Percentiles rank a stretch among this genome's conserved stretches.
These are phyloP conservation scores for Nothomitra cinnamomea DNA, from an alignment of 2,329 filamentous ascomycete species.

Conservation along the genomic window DNA sequence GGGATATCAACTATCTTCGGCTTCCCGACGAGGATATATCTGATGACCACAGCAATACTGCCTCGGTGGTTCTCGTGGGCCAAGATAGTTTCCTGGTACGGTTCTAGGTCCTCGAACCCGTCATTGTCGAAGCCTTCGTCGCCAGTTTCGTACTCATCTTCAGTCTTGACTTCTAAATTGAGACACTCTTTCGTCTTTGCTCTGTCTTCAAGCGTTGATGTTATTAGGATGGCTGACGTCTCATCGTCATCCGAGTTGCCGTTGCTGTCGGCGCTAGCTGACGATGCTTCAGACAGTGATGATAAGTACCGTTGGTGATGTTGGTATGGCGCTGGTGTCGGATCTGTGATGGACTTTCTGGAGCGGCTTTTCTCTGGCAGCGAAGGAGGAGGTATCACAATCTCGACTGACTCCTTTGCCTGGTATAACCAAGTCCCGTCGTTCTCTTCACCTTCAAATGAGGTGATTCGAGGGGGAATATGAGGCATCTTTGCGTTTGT, in stretches of 20 bases:
- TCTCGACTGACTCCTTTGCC: neutral
- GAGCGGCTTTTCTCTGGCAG: neutral
- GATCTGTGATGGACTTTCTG: neutral
- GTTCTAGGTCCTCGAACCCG: neutral
- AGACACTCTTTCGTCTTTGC: neutral
- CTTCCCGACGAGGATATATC: conserved; percentile 2
- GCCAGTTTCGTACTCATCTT: neutral
- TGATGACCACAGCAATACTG: conserved; percentile 1
- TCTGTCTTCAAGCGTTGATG: neutral
- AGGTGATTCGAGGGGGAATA: neutral
- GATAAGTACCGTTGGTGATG: neutral
- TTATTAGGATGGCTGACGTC: neutral
- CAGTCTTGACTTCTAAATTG: neutral
- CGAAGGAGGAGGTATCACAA: neutral
- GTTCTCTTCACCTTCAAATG: neutral
- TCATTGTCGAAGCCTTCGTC: neutral
- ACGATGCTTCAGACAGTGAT: neutral
- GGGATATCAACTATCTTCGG: conserved; percentile 4
- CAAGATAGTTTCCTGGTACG: neutral
- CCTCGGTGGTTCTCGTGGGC: neutral
- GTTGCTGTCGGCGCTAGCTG: neutral
- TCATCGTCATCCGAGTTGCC: neutral
- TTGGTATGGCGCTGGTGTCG: neutral
- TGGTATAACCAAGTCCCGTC: neutral
- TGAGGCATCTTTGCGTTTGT: neutral